Conservation (phyloP, 2,329 filamentous ascomycete genomes). For the Cladosporium sp. region DNA sequence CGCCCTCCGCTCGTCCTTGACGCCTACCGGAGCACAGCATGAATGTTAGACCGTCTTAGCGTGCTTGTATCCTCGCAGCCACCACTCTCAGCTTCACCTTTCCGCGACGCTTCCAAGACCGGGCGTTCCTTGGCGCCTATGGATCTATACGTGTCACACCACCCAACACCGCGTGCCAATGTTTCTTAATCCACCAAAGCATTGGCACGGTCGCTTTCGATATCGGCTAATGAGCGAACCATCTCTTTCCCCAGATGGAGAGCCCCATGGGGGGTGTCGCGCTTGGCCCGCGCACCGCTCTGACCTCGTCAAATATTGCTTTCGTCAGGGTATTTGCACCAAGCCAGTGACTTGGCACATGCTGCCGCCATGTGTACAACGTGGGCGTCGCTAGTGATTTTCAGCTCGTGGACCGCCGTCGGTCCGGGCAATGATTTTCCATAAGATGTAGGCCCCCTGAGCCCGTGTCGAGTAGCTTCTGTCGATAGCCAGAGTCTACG, state of each 20-base stretch:
- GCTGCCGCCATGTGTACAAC: background rate
- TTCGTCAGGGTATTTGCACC: background rate
- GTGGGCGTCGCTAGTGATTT: background rate
- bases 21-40: constrained; percentile 8
- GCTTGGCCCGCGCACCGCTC: constrained; percentile 1
- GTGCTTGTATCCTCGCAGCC: constrained; percentile 8
- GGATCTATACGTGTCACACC: background rate
- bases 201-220: background rate
- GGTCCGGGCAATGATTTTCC: constrained; percentile 7
- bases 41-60: constrained; percentile 10
- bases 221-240: constrained; percentile 8
- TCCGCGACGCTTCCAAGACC: background rate
- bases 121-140: constrained; percentile 9
- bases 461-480: background rate
- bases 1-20: constrained; percentile 5
- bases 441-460: constrained; percentile 6
- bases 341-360: background rate
- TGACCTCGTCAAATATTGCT: background rate
- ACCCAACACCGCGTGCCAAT: constrained; percentile 2
- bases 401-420: constrained; percentile 10
- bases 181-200: constrained; percentile 3
- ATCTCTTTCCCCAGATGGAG: background rate
- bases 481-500: background rate
- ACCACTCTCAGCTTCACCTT: background rate
- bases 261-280: constrained; percentile 1